Evolutionary conservation across 495 filamentous ascomycete species (phyloP), one percentile per base, ranked within the genome.

Genomic region (Rusavskia elegans): DNA sequence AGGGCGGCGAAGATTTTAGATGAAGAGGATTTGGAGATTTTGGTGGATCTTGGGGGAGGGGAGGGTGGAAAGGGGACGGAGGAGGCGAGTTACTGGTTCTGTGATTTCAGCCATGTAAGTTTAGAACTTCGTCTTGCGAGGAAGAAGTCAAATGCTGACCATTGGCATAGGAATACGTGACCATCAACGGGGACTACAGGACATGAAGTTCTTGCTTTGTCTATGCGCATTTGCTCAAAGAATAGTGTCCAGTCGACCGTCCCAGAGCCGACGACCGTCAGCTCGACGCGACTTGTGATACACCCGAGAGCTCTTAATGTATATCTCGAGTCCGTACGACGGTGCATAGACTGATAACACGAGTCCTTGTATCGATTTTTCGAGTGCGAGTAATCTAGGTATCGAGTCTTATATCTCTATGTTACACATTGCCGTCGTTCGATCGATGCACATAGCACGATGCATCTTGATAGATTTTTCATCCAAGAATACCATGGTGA

Each of bases 51-150:
- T 8, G 71, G 71, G 46, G 70, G 70, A 58, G 71, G 72, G 48
- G 66, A 66, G 55, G 61, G 65, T 55, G 71, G 66, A 11, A 73
- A 66, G 52, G 84, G 85, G 25, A 67, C 73, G 53, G 80, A 88
- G 63, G 80, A 89, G 65, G 86, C 84, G 10, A 79, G 81, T 10
- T 89, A 88, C 66, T 97, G 87, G 84, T 95, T 90, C 57, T 97
- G 92, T 66, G 92, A 97, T 70, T 93, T 95, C 67, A 95, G 88
- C 67, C 92, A 96, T 65, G 92, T 46, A 11, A 97, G 70, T 98
- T 64, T 69, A 45, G 64, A 64, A 58, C 37, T 53, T n/a, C 0
- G n/a, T 13, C n/a, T 40, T 19, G 39, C 56, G 61, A 45, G 63
- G 45, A 49, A 48, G 25, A 27, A 27, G 25, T 48, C 25, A 38